Evolutionary conservation across 2,329 filamentous ascomycete species (phyloP), one percentile per base, ranked within the genome.

Genomic region (Capronia americana): DNA sequence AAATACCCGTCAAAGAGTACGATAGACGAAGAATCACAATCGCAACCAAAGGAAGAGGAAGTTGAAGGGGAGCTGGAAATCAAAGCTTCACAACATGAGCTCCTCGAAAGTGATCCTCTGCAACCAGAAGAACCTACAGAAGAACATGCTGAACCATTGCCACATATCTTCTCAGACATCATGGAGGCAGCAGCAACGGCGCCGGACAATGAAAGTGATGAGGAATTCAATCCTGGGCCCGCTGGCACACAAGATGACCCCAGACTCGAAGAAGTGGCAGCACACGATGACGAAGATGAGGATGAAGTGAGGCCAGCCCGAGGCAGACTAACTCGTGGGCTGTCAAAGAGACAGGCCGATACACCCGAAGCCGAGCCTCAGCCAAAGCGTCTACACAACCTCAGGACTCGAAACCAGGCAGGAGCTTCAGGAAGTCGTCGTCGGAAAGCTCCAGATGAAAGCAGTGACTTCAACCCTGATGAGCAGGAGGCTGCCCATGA

Each of bases 391-490:
- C 66, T 75, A 32, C 76, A 72, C 50, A 79, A 58, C 51, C 64
- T 64, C 60, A 63, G 64, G 61, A 69, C 55, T 46, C 48, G 56
- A 60, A 66, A 78, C 54, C 75, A 76, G 64, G 77, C 76, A 56
- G 80, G 79, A 69, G 77, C 75, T 44, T 75, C 74, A 63, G 78
- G 74, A 73, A 81, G 71, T 72, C 80, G 78, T 34, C 80, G 82
- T 58, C 79, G 79, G 44, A 83, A 85, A 75, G 71, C 70, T 60
- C 67, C 77, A 58, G 83, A 87, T 57, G 86, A 87, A 59, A 87
- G 84, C 71, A 88, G 86, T 71, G 87, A 89, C 71, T 89, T 89
- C 69, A 86, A 88, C 71, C 87, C 87, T 5, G 83, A 82, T 38
- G 81, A 81, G 24, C 86, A 87, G 57, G 83, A 82, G 55, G 85